Evolutionary conservation across 1,284 basidiomycete genomes (phyloP), one percentile per base, ranked within the genome.

Genomic region (Ceratobasidium sp.): DNA sequence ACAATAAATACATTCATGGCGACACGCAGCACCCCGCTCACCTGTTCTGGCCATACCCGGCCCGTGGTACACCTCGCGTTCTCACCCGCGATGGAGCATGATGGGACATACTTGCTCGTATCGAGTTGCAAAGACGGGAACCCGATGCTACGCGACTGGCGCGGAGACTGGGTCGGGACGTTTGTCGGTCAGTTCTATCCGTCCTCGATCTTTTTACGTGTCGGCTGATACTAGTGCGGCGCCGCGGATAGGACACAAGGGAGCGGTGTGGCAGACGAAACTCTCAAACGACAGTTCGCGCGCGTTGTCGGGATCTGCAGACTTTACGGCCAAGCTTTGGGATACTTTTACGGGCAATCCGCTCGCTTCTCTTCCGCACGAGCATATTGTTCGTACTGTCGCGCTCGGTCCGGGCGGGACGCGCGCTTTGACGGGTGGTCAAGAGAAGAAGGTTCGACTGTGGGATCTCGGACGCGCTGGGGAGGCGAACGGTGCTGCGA

Each of bases 251-350:
- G 85, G 96, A 1, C 97, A 99, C 84, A 99, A 99, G 81, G 97
- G 97, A 74, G 97, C 97, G 5, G 97, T 99, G 4, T 99, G 97
- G 97, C 91, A 92, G 73, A 93, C 93, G 65, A 97, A 98, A 81
- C 88, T 99, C 73, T 95, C 92, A n/a, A 83, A 86, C 21, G 94
- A 96, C 81, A 87, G 91, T 50, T 88, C 93, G 23, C 87, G 90
- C 77, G 97, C 97, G 10, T 95, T 92, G 10, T 94, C 96, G 0
- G 97, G 93, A 39, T 96, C 93, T 80, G 97, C 97, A 48, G 97
- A 99, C 83, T 99, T 99, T 79, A 95, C 94, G 58, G 97, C 97
- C 73, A 98, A 98, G 84, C 88, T 99, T 73, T 99, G 97, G 97
- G 96, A 99, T 82, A 94, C 97, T 16, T 96, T 92, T 80, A 90